A percentile compares a stretch with the other conserved stretches of the same genome.
These are phyloP conservation scores for Blepharisma stoltei DNA, from an alignment of 73 alveolate species.

Conservation along the genomic window DNA sequence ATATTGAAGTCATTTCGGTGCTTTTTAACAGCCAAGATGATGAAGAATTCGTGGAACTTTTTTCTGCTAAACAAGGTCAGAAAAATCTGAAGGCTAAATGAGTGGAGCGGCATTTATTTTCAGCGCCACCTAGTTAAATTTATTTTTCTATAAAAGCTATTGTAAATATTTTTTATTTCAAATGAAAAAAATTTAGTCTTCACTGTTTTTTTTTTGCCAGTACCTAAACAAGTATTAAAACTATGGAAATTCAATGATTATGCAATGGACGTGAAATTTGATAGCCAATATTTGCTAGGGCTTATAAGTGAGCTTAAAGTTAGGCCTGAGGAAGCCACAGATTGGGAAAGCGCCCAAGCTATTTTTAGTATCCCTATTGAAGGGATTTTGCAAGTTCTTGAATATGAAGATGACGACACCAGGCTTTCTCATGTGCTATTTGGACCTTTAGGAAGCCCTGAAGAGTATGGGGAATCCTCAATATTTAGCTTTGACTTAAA, in stretches of 20 bases:
- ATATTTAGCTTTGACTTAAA: not conserved
- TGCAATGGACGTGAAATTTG: not conserved
- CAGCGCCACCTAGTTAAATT: too few species aligned
- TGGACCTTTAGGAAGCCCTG: not conserved
- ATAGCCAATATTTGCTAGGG: not conserved
- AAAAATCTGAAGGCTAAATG: too few species aligned
- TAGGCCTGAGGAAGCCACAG: not conserved
- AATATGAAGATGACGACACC: not conserved
- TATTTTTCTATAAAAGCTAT: too few species aligned
- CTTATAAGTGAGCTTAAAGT: slow-evolving; percentile 3
- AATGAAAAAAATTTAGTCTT: too few species aligned
- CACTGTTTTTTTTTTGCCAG: too few species aligned
- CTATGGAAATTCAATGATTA: not conserved
- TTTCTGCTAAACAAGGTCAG: not conserved
- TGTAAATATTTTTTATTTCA: too few species aligned
- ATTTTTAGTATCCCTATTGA: slow-evolving; percentile 3
- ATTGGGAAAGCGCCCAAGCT: not conserved
- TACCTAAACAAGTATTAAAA: not conserved
- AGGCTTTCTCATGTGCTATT: not conserved
- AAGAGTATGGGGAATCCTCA: not conserved
- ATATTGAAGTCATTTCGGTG: not conserved
- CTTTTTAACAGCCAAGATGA: not conserved
- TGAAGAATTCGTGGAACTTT: not conserved
- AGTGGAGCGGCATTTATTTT: too few species aligned
- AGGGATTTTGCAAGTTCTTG: not conserved